Base-by-base conservation (phyloP, 208 protist genomes). In the Novymonas esmeraldas region DNA sequence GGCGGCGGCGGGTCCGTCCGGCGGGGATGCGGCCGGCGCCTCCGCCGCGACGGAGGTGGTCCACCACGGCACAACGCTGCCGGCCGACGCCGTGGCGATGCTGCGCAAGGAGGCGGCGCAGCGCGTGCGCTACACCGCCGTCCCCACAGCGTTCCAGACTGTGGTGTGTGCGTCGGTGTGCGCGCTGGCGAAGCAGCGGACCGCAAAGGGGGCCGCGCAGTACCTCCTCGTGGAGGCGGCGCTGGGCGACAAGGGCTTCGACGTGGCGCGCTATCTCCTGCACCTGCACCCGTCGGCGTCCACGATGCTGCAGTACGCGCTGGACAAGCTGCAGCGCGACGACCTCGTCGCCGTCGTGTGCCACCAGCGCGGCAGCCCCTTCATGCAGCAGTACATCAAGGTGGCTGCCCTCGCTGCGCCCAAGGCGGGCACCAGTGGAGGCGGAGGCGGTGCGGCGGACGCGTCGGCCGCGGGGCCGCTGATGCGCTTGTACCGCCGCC, bases 361-460 rank as follows among this genome's bases (percentile, higher is more conserved):
- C 2, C 73, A 82, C n/a, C 57, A 73, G 20, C 84, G 84, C 45
- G 92, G 92, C 6, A 95, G 87, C 63, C 66, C 85, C 29, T 84
- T 89, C 34, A 22, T 96, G 28, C 92, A 96, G 78, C 89, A 95
- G 76, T 88, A 82, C 57, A 67, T 94, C 16, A 79, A 81, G 18
- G 77, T 82, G n/a, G 31, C 64, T 6, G 69, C 58, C 3, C 73
- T 50, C 20, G 45, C 33, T 7, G 58, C 34, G 18, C 34, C 42
- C 20, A 75, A 63, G 57, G 54, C 64, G 11, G 36, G 2, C 20
- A 59, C 10, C 9, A 24, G 26, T 36, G 57, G 11, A 50, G 44
- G 20, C 16, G 34, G n/a, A 22, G 44, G 24, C 14, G 45, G 42
- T 13, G 31, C 24, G 36, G 36, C 36, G 20, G 48, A 16, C 16